Conservation (phyloP, 768 basidiomycete genomes). For the Pleurotus platypus region DNA sequence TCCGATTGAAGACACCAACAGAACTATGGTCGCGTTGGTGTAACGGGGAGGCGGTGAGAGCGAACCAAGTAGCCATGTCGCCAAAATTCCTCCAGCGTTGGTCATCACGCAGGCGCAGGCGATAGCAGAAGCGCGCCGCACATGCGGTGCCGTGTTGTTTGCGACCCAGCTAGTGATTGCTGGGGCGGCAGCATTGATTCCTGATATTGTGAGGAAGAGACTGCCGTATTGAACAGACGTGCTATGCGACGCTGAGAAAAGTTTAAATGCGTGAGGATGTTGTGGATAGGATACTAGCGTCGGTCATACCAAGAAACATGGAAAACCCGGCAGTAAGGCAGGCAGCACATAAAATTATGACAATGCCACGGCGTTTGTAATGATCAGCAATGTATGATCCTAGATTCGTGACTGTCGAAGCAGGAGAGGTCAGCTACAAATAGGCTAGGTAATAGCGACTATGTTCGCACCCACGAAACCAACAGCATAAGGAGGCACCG, state of each 20-base stretch:
- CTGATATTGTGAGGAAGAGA: slow-evolving; percentile 31
- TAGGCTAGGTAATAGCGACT: background rate
- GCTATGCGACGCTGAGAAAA: slow-evolving; percentile 10
- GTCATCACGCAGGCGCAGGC: slow-evolving; percentile 32
- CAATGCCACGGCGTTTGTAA: slow-evolving; percentile 31
- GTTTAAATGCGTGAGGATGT: slow-evolving; percentile 8
- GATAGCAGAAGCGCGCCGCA: slow-evolving; percentile 34
- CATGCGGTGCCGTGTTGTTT: slow-evolving; percentile 37
- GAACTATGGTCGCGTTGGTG: background rate
- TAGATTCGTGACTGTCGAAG: slow-evolving; percentile 28
- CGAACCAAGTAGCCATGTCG: slow-evolving; percentile 38
- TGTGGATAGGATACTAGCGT: background rate
- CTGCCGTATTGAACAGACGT: slow-evolving; percentile 28
- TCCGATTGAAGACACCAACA: slow-evolving; percentile 16
- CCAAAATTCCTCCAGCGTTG: slow-evolving; percentile 35
- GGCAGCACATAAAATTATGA: slow-evolving; percentile 27
- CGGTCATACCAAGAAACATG: slow-evolving; percentile 33
- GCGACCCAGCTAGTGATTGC: slow-evolving; percentile 35
- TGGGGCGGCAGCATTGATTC: slow-evolving; percentile 31
- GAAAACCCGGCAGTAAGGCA: slow-evolving; percentile 28
- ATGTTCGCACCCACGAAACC: slow-evolving; percentile 29
- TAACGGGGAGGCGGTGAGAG: slow-evolving; percentile 33
- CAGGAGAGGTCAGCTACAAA: background rate
- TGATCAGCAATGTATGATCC: slow-evolving; percentile 32
- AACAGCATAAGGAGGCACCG: slow-evolving; percentile 31